These are phyloP conservation scores for Mycocentrospora acerina DNA, from an alignment of 2,329 filamentous ascomycete species.

Conservation along the genomic window DNA sequence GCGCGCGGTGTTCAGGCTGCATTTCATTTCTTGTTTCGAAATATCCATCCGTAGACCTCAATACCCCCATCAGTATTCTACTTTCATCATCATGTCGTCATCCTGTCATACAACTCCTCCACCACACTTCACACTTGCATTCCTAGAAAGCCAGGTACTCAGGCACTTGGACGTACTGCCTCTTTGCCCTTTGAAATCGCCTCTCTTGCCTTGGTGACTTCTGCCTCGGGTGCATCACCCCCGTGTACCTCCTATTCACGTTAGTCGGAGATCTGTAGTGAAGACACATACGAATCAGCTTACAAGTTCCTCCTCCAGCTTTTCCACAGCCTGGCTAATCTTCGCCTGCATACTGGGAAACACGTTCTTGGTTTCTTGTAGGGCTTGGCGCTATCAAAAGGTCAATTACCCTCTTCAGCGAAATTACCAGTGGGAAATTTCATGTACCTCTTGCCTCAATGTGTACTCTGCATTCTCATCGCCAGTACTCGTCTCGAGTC, in stretches of 20 bases:
- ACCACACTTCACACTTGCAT: too few species aligned
- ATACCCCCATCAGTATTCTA: too few species aligned
- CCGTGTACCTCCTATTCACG: background rate
- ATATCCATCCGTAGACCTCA: too few species aligned
- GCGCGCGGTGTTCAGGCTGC: too few species aligned
- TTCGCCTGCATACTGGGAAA: slow-evolving; percentile 71
- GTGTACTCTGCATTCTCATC: slow-evolving; percentile 77
- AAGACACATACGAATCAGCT: slow-evolving; percentile 46
- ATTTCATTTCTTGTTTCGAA: too few species aligned
- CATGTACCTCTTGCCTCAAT: slow-evolving; percentile 78
- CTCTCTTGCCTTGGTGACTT: slow-evolving; percentile 45
- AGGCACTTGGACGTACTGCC: background rate
- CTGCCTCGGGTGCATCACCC: slow-evolving; percentile 6
- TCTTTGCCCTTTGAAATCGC: slow-evolving; percentile 38
- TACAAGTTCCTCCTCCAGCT: slow-evolving; percentile 76
- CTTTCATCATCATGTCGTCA: too few species aligned
- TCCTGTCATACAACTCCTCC: too few species aligned
- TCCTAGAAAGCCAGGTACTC: too few species aligned
- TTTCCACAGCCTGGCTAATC: slow-evolving; percentile 70
- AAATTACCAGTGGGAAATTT: background rate
- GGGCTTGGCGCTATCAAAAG: slow-evolving; percentile 65
- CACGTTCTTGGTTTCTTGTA: slow-evolving; percentile 85
- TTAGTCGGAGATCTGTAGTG: too few species aligned
- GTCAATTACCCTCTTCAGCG: slow-evolving; percentile 8
- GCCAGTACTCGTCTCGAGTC: slow-evolving; percentile 62